A percentile compares a stretch with the other conserved stretches of the same genome.
These are phyloP conservation scores for Cladosporium austrohemisphaericum DNA, from an alignment of 2,329 filamentous ascomycete species.

Conservation along the genomic window DNA sequence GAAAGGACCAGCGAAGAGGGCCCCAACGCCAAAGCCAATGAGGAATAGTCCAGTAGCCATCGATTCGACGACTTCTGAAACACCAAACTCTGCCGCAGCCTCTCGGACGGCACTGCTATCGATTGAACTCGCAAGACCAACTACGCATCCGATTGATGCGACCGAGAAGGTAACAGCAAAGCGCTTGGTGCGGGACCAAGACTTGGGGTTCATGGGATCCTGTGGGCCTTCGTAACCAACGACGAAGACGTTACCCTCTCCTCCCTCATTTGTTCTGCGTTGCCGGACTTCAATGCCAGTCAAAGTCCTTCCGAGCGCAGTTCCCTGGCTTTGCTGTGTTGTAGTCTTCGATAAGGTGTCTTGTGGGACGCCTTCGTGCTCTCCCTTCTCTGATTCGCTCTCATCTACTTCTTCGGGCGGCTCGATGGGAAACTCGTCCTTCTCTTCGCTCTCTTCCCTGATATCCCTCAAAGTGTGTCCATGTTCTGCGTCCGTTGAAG, in stretches of 20 bases:
- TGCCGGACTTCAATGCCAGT: constrained; percentile 37
- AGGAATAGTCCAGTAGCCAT: constrained; percentile 37
- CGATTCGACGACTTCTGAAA: constrained; percentile 14
- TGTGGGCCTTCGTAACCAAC: constrained; percentile 12
- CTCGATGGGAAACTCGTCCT: neutral
- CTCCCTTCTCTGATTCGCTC: constrained; percentile 18
- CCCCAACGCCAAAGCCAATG: constrained; percentile 39
- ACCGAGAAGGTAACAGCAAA: constrained; percentile 1
- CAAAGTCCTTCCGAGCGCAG: constrained; percentile 33
- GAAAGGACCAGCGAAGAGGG: constrained; percentile 37
- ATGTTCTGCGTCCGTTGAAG: constrained; percentile 21
- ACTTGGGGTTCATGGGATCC: constrained; percentile 14
- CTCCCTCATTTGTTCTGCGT: constrained; percentile 35
- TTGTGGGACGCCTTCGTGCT: constrained; percentile 17
- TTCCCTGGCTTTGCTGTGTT: constrained; percentile 31
- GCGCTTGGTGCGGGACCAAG: constrained; percentile 9
- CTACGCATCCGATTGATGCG: constrained; percentile 1
- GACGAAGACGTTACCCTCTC: constrained; percentile 36
- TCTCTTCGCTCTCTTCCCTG: constrained; percentile 13
- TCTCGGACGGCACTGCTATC: constrained; percentile 9
- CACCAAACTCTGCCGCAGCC: constrained; percentile 12
- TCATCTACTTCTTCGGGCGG: constrained; percentile 12
- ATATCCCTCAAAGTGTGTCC: neutral
- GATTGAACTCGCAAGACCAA: constrained; percentile 6
- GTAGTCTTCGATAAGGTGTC: constrained; percentile 27